Evolutionary conservation across 139 green algal genomes (phyloP), one percentile per base, ranked within the genome.

Genomic region (Ostreobium quekettii): DNA sequence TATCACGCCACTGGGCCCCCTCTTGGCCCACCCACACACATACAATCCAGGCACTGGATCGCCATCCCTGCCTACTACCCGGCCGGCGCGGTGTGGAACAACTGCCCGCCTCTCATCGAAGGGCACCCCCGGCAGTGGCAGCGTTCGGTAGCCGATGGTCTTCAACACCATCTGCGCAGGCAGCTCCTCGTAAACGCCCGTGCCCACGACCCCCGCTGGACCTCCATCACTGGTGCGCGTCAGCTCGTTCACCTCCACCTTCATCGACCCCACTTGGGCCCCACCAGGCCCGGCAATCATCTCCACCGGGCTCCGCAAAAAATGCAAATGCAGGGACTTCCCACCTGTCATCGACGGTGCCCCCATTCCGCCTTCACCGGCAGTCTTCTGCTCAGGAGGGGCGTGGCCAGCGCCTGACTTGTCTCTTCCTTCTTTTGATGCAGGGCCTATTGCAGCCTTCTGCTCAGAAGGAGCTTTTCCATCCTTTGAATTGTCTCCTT

Each of bases 1-100:
- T 29, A 97, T 95, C 74, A 96, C 95, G 70, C 91, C 91, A 2
- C 85, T 86, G 0, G 91, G 88, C 0, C 91, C 91, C 7, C 91
- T 80, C 76, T 92, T 94, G 1, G 93, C 38, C 91, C 91, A 97
- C 26, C 91, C 91, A 48, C 74, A 82, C 35, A 92, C 89, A 63
- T 95, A 97, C 37, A 96, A 47, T 1, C 89, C 86, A 0, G 73
- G 59, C 1, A 82, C 71, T 8, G 47, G 31, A n/a, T 72, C 47
- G 5, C n/a, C 28, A 0, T 59, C 64, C 15, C 56, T 48, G 4
- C 36, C 26, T n/a, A 87, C 53, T 60, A 95, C 87, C 3, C 81
- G 60, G 2, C 87, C 85, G 28, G 48, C 77, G 29, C 62, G 70
- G 78, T 96, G 91, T 8, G 86, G 86, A 0, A 96, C 64, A 24